Percentiles rank a stretch among this genome's conserved stretches.
Conservation (phyloP, 768 basidiomycete genomes). For the Rhizopogon roseolus region DNA sequence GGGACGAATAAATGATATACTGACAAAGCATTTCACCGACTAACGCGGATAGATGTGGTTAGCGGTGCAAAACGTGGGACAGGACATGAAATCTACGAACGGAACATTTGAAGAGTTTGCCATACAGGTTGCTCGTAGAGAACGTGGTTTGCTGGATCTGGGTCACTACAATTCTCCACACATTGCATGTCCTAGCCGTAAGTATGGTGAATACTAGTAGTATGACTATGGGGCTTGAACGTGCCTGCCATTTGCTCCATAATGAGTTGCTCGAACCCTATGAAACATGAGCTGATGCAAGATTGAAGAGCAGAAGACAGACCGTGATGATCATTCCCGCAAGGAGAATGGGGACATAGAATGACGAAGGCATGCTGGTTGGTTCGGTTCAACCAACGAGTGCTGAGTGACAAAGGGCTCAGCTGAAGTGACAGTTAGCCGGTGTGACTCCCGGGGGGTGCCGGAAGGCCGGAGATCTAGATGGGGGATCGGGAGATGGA, state of each 20-base stretch:
- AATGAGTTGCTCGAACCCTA: slow-evolving; percentile 79
- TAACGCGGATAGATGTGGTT: slow-evolving; percentile 40
- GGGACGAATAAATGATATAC: slow-evolving; percentile 25
- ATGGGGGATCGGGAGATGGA: slow-evolving; percentile 6
- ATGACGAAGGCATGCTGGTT: slow-evolving; percentile 54
- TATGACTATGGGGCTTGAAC: slow-evolving; percentile 11
- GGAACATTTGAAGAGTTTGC: slow-evolving; percentile 89
- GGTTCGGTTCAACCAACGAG: not conserved
- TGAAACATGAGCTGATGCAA: slow-evolving; percentile 1
- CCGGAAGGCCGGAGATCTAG: not conserved
- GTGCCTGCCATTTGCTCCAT: slow-evolving; percentile 80
- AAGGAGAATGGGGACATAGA: slow-evolving; percentile 76
- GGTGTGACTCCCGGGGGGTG: slow-evolving; percentile 13
- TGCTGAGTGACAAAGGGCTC: slow-evolving; percentile 5
- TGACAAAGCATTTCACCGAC: slow-evolving; percentile 93
- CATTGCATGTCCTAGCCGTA: slow-evolving; percentile 88
- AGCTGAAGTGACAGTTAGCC: slow-evolving; percentile 4
- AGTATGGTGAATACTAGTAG: slow-evolving; percentile 2
- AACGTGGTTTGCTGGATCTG: slow-evolving; percentile 54
- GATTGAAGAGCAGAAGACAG: slow-evolving; percentile 7
- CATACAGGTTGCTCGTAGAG: slow-evolving; percentile 94
- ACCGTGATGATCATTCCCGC: slow-evolving; percentile 92
- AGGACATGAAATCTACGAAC: slow-evolving; percentile 40
- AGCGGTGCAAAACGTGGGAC: slow-evolving; percentile 10
- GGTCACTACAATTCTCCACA: slow-evolving; percentile 83